Evolutionary conservation across 1,284 basidiomycete genomes (phyloP).

Genomic region (Trametes hirsuta): DNA sequence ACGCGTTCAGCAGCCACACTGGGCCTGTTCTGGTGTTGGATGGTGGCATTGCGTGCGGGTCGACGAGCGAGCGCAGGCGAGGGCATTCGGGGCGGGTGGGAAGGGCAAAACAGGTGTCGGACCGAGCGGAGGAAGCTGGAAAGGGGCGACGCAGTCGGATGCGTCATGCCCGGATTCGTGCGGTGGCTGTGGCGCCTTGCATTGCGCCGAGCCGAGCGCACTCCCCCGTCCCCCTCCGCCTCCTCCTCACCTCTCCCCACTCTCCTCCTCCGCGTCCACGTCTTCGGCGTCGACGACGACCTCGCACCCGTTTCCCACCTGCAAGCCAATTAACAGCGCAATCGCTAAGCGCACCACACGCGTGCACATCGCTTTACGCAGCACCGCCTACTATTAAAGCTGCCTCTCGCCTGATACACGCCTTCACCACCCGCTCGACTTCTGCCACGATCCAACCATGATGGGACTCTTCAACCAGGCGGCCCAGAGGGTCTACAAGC

Average conservation of each 20-base stretch:
- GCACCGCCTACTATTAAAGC: slow-evolving; percentile 7
- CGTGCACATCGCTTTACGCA: slow-evolving; percentile 20
- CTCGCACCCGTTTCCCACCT: background rate
- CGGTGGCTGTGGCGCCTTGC: slow-evolving; percentile 16
- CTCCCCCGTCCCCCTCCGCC: background rate
- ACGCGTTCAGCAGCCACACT: background rate
- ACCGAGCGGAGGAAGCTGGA: background rate
- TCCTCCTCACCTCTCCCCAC: background rate
- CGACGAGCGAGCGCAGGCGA: background rate
- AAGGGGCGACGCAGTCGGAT: background rate
- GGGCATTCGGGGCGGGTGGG: background rate
- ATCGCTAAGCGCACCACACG: background rate
- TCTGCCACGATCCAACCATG: slow-evolving; percentile 48
- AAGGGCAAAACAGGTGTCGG: background rate
- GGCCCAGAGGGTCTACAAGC: slow-evolving; percentile 57
- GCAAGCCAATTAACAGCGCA: background rate
- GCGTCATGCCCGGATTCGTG: slow-evolving; percentile 3
- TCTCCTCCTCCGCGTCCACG: background rate
- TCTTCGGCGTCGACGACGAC: background rate
- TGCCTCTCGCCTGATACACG: slow-evolving; percentile 22
- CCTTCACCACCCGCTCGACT: slow-evolving; percentile 19
- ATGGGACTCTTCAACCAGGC: slow-evolving; percentile 79
- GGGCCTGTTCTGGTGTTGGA: too few relatives aligned
- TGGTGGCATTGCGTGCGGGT: background rate
- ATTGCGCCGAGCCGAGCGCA: slow-evolving; percentile 6